Percentiles rank a stretch among this genome's conserved stretches.
Evolutionary conservation across 441 rosid species (phyloP).

Genomic region (Adansonia rubrostipa): DNA sequence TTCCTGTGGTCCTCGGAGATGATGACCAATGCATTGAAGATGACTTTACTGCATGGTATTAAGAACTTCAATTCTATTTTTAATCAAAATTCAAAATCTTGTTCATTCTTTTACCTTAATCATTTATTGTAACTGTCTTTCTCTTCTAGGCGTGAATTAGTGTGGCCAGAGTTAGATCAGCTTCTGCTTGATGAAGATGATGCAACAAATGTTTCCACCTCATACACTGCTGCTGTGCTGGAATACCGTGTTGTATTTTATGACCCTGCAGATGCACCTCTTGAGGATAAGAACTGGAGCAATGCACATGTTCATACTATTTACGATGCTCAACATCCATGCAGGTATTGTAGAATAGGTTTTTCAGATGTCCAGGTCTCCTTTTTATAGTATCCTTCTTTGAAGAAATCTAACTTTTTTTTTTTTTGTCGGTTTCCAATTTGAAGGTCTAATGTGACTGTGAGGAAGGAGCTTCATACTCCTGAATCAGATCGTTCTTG

Average conservation of each 20-base stretch:
- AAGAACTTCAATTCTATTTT: conserved; percentile 22
- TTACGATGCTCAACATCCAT: conserved; percentile 94
- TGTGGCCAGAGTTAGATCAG: conserved; percentile 96
- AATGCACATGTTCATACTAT: conserved; percentile 76
- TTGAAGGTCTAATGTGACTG: conserved; percentile 77
- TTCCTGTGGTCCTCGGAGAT: conserved; percentile 90
- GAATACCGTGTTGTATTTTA: conserved; percentile 83
- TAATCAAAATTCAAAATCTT: background rate
- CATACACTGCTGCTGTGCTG: conserved; percentile 89
- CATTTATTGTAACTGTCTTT: background rate
- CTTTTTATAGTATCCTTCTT: background rate
- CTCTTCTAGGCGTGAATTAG: conserved; percentile 68
- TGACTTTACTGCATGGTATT: conserved; percentile 91
- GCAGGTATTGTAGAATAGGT: conserved; percentile 54
- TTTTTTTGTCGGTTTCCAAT: conserved; percentile 26
- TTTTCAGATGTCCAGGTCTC: conserved; percentile 16
- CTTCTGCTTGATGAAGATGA: conserved; percentile 83
- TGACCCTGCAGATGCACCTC: conserved; percentile 55
- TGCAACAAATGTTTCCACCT: conserved; percentile 67
- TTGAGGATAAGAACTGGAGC: conserved; percentile 57
- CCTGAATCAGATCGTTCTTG: conserved; percentile 95
- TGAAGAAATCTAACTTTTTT: conserved; percentile 28
- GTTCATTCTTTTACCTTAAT: conserved; percentile 4
- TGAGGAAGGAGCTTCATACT: conserved; percentile 87
- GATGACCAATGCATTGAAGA: conserved; percentile 99